Conservation (phyloP, 441 rosid species). For the Gossypium aridum region DNA sequence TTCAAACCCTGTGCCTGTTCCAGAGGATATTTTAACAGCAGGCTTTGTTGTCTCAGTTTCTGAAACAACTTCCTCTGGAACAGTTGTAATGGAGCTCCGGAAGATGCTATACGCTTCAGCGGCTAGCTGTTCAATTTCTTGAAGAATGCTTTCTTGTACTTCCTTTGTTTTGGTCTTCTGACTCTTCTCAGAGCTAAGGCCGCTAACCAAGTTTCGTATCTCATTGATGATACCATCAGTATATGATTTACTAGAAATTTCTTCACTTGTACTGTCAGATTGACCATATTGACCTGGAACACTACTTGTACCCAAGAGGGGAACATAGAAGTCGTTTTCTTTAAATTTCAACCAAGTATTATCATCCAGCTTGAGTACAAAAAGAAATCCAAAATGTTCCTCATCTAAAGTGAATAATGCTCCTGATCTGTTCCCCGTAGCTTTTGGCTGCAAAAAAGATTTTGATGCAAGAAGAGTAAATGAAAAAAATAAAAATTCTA, state of each 20-base stretch:
- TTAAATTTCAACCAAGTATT: constrained; percentile 59
- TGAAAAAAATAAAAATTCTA: not conserved
- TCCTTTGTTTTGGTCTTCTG: constrained; percentile 57
- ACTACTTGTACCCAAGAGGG: constrained; percentile 48
- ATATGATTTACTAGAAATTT: constrained; percentile 36
- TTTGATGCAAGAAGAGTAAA: constrained; percentile 20
- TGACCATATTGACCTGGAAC: constrained; percentile 24
- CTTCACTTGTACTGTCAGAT: constrained; percentile 31
- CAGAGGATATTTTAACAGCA: constrained; percentile 50
- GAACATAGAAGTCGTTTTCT: constrained; percentile 78
- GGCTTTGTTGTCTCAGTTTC: constrained; percentile 35
- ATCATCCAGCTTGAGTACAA: constrained; percentile 74
- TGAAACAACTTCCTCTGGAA: constrained; percentile 41
- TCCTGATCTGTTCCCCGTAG: constrained; percentile 48
- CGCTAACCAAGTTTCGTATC: constrained; percentile 70
- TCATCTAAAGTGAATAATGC: constrained; percentile 66
- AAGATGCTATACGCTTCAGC: constrained; percentile 97
- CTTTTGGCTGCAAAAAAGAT: constrained; percentile 54
- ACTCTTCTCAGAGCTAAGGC: constrained; percentile 49
- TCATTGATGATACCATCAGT: constrained; percentile 67
- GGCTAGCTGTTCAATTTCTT: constrained; percentile 93
- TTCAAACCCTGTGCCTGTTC: constrained; percentile 86
- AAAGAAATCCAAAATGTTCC: constrained; percentile 62
- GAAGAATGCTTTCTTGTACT: constrained; percentile 81
- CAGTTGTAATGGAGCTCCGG: constrained; percentile 60